These are phyloP conservation scores for Penicillium polonicum DNA, from an alignment of 2,329 filamentous ascomycete species.

Conservation along the genomic window DNA sequence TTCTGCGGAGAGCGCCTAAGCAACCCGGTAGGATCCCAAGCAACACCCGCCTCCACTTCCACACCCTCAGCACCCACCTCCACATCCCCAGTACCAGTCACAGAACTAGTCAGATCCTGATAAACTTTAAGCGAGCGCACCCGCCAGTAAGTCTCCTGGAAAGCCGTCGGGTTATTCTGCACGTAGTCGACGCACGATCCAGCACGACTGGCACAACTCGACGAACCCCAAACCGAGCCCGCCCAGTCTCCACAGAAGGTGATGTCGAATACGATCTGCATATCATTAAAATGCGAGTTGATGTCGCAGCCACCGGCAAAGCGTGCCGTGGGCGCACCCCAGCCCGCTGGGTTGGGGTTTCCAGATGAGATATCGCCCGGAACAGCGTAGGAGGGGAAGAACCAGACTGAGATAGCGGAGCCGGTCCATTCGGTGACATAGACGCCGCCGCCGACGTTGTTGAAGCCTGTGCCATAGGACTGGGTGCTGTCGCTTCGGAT, in stretches of 20 bases:
- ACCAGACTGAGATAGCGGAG: conserved; percentile 72
- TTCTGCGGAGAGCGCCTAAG: neutral
- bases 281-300: conserved; percentile 63
- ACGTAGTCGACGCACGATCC: conserved; percentile 71
- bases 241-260: conserved; percentile 90
- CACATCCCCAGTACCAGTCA: neutral
- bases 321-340: conserved; percentile 66
- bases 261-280: conserved; percentile 73
- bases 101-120: conserved; percentile 26
- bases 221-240: conserved; percentile 62
- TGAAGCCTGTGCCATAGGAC: conserved; percentile 69
- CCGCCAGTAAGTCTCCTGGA: conserved; percentile 72
- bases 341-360: conserved; percentile 63
- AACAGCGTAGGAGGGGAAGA: conserved; percentile 69
- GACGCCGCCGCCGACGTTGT: conserved; percentile 65
- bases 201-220: conserved; percentile 62
- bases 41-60: neutral
- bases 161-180: conserved; percentile 65
- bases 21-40: neutral
- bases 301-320: conserved; percentile 74
- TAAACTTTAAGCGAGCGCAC: conserved; percentile 71
- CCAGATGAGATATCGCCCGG: conserved; percentile 62
- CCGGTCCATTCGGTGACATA: conserved; percentile 77
- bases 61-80: no score
- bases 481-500: conserved; percentile 50